Conservation (phyloP, 352 stramenopile genomes). For the Thalassiosira exigua region DNA sequence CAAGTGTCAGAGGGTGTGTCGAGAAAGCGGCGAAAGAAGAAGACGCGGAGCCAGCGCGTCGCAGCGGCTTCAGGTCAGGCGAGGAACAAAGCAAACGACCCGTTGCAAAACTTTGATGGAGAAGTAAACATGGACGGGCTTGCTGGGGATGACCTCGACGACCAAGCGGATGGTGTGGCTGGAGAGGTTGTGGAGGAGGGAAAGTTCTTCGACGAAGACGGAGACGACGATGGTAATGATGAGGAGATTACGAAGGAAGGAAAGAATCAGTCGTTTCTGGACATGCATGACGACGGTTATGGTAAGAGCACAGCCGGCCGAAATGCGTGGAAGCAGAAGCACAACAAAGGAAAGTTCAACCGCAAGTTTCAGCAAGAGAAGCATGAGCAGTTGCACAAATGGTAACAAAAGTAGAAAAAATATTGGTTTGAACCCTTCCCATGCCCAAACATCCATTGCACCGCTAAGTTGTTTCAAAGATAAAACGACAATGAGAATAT, state of each 20-base stretch:
- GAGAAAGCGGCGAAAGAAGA: slow-evolving; percentile 87
- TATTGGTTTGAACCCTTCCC: too few relatives aligned
- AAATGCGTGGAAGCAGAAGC: slow-evolving; percentile 92
- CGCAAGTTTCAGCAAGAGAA: slow-evolving; percentile 50
- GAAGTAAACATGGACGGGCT: slow-evolving; percentile 76
- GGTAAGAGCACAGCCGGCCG: slow-evolving; percentile 92
- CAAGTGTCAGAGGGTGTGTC: slow-evolving; percentile 84
- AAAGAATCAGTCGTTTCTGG: slow-evolving; percentile 83
- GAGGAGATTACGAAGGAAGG: slow-evolving; percentile 47
- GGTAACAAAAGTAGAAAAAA: too few relatives aligned
- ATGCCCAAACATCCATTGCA: too few relatives aligned
- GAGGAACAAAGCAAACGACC: slow-evolving; percentile 92
- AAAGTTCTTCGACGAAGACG: slow-evolving; percentile 66
- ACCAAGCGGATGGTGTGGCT: slow-evolving; percentile 60
- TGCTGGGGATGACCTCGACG: slow-evolving; percentile 65
- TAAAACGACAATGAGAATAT: too few relatives aligned
- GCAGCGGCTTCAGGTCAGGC: slow-evolving; percentile 40
- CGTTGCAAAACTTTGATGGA: slow-evolving; percentile 93
- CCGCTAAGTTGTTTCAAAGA: too few relatives aligned
- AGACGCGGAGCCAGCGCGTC: slow-evolving; percentile 42
- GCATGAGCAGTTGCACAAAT: slow-evolving; percentile 52
- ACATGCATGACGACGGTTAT: slow-evolving; percentile 87
- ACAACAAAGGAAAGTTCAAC: slow-evolving; percentile 90
- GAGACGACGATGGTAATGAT: slow-evolving; percentile 75
- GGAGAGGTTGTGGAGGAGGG: slow-evolving; percentile 24